Evolutionary conservation across 164 flowering plant genomes (phyloP), one percentile per base, ranked within the genome.

Genomic region (Platanus orientalis): DNA sequence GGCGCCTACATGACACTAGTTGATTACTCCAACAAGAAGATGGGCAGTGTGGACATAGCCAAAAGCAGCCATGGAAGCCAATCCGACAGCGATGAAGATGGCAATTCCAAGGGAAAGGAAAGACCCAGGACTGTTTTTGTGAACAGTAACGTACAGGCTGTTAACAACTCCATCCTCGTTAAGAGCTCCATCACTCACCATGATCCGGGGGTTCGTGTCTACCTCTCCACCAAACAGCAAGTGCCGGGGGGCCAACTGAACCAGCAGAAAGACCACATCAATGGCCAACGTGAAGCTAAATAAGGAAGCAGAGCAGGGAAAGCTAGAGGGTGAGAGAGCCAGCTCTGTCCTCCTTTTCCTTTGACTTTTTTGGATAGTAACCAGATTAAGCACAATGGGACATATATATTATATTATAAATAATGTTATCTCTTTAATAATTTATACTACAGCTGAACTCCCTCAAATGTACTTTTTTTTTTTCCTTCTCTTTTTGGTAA

Each of bases 1-100:
- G 92, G 92, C 4, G 89, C 92, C 21, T 21, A 76, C 34, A 87
- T 87, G 92, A 84, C 83, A 63, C 42, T 86, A 17, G n/a, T n/a
- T n/a, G 64, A 69, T 36, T 72, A 44, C 19, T 66, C 76, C 13
- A 70, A 67, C 19, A 55, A 52, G 34, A 69, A 69, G 39, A 0
- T 5, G 53, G 26, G 21, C 10, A 29, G 17, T 1, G 13, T 24
- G 24, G 66, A 68, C 19, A 40, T 29, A 27, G 56, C 73, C 21
- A 57, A 61, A 20, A 60, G 39, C 10, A 67, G 44, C 20, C 28
- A 13, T 45, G 39, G 39, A 5, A 10, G 13, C 13, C 10, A 67
- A 47, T 29, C 9, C 25, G 60, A 69, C 61, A 68, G 71, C 44
- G 39, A 53, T 39, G 34, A 30, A 1, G 51, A 47, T 26, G 65